Base-by-base conservation (phyloP, 495 filamentous ascomycete species). In the Pyrenopolyporus hunteri region DNA sequence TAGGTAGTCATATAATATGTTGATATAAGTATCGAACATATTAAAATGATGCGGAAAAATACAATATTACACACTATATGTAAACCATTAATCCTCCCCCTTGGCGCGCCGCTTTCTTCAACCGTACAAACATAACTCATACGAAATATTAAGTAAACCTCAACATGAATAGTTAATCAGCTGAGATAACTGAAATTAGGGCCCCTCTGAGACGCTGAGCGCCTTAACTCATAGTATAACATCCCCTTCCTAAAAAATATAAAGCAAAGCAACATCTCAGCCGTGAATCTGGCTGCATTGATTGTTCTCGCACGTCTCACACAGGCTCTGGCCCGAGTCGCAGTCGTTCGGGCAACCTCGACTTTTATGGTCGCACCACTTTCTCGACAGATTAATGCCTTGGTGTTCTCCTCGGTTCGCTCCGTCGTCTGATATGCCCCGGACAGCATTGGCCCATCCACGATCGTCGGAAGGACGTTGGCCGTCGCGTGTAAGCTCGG, bases 311-410 rank as follows among this genome's bases (percentile, higher is more conserved):
- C 63, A 60, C 7, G 3, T n/a, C 0, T 52, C 36, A 17, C 63
- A 66, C 2, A 66, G 29, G 4, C 7, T 16, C 17, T 47, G 14
- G 8, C n/a, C n/a, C 7, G 42, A 36, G 0, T 17, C 26, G 42
- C 33, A 40, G 2, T 36, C 28, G 8, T 37, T 2, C 0, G 29
- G 8, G 32, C 63, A 66, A 6, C 63, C 62, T 42, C 39, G 39
- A 17, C 33, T 26, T 13, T 28, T 14, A 28, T 66, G 63, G 13
- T 22, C 50, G 22, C 63, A 66, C 10, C 3, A 19, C 13, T 53
- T 46, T 2, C 23, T 28, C 1, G 63, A 23, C 8, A 47, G 20
- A 5, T n/a, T 7, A 6, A 40, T 11, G 8, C 16, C 40, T 1
- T 32, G 36, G n/a, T 28, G 4, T 10, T 37, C 36, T 32, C 7